phyloP scores from a whole-genome alignment of 2,329 filamentous ascomycete species.

The Pyrenochaeta sp. region DNA sequence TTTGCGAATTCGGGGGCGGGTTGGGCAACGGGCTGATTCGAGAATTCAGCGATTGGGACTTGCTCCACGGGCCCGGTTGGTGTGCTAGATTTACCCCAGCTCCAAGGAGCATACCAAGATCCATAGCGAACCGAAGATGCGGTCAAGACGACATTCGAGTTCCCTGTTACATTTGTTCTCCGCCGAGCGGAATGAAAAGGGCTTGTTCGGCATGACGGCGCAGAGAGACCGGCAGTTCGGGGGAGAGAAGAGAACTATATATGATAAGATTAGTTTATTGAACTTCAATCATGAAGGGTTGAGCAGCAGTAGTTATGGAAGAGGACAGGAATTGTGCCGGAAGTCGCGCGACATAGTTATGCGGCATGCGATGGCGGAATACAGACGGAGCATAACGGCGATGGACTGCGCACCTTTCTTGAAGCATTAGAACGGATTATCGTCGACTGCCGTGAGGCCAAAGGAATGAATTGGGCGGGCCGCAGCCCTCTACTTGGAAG shows the following conservation, averaged over 20 bases:
- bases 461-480: constrained; percentile 40
- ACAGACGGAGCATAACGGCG: background rate
- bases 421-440: constrained; percentile 30
- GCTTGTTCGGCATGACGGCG: constrained; percentile 33
- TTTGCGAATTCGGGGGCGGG: constrained; percentile 12
- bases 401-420: constrained; percentile 42
- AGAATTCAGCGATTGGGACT: constrained; percentile 32
- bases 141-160: constrained; percentile 26
- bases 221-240: constrained; percentile 27
- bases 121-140: constrained; percentile 38
- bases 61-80: constrained; percentile 22
- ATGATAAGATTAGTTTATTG: constrained; percentile 15
- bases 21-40: constrained; percentile 9
- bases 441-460: constrained; percentile 33
- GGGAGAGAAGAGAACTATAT: constrained; percentile 46
- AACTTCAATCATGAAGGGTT: background rate
- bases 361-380: constrained; percentile 14
- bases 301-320: background rate
- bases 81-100: constrained; percentile 42
- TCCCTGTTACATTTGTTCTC: constrained; percentile 32
- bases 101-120: constrained; percentile 49
- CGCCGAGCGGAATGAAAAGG: constrained; percentile 36
- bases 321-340: background rate
- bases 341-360: constrained; percentile 4
- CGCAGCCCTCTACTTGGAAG: constrained; percentile 59